Evolutionary conservation across 495 filamentous ascomycete species (phyloP), one percentile per base, ranked within the genome.

Genomic region (Neurospora tetraspora): DNA sequence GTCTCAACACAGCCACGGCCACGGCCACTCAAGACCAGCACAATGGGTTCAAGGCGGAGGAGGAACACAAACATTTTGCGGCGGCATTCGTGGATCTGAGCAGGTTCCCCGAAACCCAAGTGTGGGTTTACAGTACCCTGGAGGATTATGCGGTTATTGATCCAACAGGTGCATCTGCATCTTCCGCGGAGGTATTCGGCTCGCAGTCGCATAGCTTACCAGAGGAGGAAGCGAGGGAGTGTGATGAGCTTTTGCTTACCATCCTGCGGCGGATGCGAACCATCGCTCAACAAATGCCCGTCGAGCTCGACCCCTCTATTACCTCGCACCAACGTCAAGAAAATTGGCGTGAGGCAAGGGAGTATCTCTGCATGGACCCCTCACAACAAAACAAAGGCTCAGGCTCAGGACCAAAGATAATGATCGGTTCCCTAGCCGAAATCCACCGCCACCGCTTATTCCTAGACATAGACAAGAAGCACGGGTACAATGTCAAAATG

Each of bases 81-180:
- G 86, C 87, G 23, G 89, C 87, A 1, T 87, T 85, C 73, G 80
- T 90, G 18, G 89, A 92, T 78, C 80, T 90, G 36, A 83, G 83
- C 39, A 77, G 83, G 11, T 85, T 82, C 7, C 86, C 86, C 0
- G 87, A 91, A 74, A 92, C 90, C 23, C 86, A 91, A 74, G 81
- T 88, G 16, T 86, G 87, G 84, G 36, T 91, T 5, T 92, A 88
- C 74, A 85, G 81, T 38, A 88, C 87, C 23, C 74, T 88, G 1
- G 90, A 91, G 74, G 76, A 76, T 71, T 11, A 27, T 31, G 27
- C 45, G 27, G 23, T 23, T 61, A 9, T 27, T 8, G 59, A 43
- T 18, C 39, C 61, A 65, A 31, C 1, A 0, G 23, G 10, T 4
- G 6, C 42, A 1, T 1, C 5, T 5, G 2, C 5, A 0, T 16